A percentile compares a stretch with the other conserved stretches of the same genome.
Conservation (phyloP, 768 basidiomycete genomes). For the Leccinum boreale region DNA sequence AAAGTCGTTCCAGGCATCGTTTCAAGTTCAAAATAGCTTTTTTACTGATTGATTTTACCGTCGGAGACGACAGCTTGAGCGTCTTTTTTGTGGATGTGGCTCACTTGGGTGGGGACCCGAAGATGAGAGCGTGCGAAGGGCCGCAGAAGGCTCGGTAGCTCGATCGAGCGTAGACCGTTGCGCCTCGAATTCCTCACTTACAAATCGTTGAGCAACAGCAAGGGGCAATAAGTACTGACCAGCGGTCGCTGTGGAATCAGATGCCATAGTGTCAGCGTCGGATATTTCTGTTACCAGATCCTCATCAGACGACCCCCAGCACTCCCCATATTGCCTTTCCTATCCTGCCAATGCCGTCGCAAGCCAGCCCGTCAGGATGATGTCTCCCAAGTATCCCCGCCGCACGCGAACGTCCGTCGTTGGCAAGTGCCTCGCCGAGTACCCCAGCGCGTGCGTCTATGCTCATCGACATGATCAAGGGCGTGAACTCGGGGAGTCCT, state of each 20-base stretch:
- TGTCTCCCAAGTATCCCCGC: slow-evolving; percentile 24
- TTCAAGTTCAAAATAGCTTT: no score
- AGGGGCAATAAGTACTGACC: slow-evolving; percentile 5
- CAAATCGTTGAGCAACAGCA: no score
- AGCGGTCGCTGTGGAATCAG: neutral
- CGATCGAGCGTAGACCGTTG: no score
- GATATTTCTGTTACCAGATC: neutral
- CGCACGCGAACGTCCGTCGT: slow-evolving; percentile 36
- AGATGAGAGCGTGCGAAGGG: no score
- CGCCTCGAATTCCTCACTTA: no score
- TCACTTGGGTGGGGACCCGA: no score
- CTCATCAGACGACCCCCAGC: slow-evolving; percentile 1
- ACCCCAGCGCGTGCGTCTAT: slow-evolving; percentile 43
- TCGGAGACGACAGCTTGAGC: no score
- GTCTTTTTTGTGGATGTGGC: no score
- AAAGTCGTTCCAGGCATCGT: no score
- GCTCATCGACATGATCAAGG: slow-evolving; percentile 44
- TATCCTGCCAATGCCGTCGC: slow-evolving; percentile 43
- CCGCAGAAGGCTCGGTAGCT: no score
- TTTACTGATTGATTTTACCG: no score
- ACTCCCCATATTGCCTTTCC: slow-evolving; percentile 24
- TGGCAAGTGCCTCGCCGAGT: slow-evolving; percentile 41
- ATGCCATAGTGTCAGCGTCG: neutral
- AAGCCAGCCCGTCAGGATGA: slow-evolving; percentile 29
- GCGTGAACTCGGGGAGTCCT: slow-evolving; percentile 89